phyloP scores from a whole-genome alignment of 352 stramenopile genomes.

The Peronospora belbahrii region DNA sequence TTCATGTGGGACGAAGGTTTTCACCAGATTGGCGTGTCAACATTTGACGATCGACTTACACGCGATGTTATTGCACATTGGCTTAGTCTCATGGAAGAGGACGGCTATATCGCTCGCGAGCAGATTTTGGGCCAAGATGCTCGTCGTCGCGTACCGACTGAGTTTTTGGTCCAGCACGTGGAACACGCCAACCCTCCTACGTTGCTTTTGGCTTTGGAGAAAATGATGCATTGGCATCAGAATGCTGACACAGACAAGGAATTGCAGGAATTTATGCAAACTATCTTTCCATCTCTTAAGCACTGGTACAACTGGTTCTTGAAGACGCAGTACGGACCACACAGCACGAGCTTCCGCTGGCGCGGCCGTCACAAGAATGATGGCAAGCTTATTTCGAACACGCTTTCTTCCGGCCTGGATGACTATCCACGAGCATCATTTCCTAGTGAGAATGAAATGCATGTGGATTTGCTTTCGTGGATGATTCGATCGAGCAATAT shows the following conservation, averaged over 20 bases:
- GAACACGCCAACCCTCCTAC: slow-evolving; percentile 90
- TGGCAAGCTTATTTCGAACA: slow-evolving; percentile 85
- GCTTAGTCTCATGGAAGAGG: slow-evolving; percentile 77
- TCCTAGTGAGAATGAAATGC: slow-evolving; percentile 69
- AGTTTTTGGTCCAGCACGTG: slow-evolving; percentile 89
- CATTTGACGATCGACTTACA: slow-evolving; percentile 69
- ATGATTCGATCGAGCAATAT: slow-evolving; percentile 71
- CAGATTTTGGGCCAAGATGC: slow-evolving; percentile 79
- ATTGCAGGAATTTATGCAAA: slow-evolving; percentile 32
- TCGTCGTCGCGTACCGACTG: slow-evolving; percentile 63
- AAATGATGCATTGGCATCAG: slow-evolving; percentile 42
- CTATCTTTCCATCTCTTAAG: slow-evolving; percentile 64
- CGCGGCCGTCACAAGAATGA: slow-evolving; percentile 59
- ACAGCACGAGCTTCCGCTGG: slow-evolving; percentile 62
- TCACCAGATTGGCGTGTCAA: slow-evolving; percentile 81
- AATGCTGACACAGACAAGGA: slow-evolving; percentile 12
- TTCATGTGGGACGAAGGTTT: slow-evolving; percentile 95
- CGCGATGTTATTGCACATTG: slow-evolving; percentile 84
- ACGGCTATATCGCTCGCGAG: slow-evolving; percentile 90
- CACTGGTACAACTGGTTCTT: slow-evolving; percentile 75
- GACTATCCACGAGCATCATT: slow-evolving; percentile 87
- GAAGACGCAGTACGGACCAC: slow-evolving; percentile 45
- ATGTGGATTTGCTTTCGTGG: slow-evolving; percentile 89
- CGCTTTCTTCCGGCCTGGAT: slow-evolving; percentile 88
- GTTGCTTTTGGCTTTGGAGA: slow-evolving; percentile 81